Evolutionary conservation across 2,329 filamentous ascomycete species (phyloP).

Genomic region (Acrodontium crateriforme): DNA sequence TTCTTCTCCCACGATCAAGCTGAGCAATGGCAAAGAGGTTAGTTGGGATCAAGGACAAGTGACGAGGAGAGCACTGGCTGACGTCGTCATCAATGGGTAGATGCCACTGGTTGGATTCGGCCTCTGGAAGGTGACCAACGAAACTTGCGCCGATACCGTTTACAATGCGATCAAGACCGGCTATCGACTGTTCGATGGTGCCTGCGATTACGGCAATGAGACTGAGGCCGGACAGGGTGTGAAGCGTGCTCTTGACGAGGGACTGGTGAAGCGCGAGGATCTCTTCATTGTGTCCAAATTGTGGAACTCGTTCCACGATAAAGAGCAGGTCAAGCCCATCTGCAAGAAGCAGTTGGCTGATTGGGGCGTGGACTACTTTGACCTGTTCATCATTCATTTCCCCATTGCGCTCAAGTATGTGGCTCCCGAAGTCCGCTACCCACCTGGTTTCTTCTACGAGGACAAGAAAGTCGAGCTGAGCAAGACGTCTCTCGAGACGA

Average conservation of each 20-base stretch:
- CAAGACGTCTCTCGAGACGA: slow-evolving; percentile 64
- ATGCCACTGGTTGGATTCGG: slow-evolving; percentile 69
- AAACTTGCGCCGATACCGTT: slow-evolving; percentile 58
- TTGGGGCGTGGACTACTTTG: slow-evolving; percentile 80
- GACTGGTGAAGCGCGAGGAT: slow-evolving; percentile 68
- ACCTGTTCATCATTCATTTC: slow-evolving; percentile 74
- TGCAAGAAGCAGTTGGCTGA: slow-evolving; percentile 63
- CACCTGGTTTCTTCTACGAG: slow-evolving; percentile 58
- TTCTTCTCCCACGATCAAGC: slow-evolving; percentile 18
- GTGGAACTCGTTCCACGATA: slow-evolving; percentile 83
- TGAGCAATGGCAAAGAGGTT: slow-evolving; percentile 25
- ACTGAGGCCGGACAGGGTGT: slow-evolving; percentile 64
- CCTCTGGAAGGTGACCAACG: slow-evolving; percentile 72
- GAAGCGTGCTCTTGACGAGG: slow-evolving; percentile 65
- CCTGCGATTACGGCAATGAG: slow-evolving; percentile 70
- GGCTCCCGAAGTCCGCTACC: slow-evolving; percentile 64
- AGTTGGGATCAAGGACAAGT: slow-evolving; percentile 5
- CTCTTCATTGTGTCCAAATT: slow-evolving; percentile 90
- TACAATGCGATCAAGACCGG: slow-evolving; percentile 56
- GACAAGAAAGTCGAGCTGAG: slow-evolving; percentile 48
- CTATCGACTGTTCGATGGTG: slow-evolving; percentile 48
- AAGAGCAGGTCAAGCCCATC: slow-evolving; percentile 62
- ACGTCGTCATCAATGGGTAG: no score
- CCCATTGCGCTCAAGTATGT: slow-evolving; percentile 76
- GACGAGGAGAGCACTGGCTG: not conserved